phyloP scores from a whole-genome alignment of 73 alveolate genomes.

The Paramecium primaurelia region DNA sequence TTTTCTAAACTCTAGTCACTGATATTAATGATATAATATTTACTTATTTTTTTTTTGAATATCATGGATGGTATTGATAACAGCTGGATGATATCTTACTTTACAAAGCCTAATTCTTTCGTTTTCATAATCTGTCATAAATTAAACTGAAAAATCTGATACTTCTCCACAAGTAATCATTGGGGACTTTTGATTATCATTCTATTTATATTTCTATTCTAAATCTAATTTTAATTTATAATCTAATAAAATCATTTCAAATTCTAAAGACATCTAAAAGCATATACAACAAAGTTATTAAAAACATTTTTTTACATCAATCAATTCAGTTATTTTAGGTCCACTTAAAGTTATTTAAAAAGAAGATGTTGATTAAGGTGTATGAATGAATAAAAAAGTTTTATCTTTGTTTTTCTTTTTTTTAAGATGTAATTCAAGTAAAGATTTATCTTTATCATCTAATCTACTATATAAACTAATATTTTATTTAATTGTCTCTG shows the following conservation, averaged over 20 bases:
- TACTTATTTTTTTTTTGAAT: background rate
- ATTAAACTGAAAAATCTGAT: background rate
- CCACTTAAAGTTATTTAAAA: conserved; percentile 12
- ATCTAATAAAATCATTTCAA: background rate
- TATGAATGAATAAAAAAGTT: background rate
- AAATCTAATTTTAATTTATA: background rate
- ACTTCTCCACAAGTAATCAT: conserved; percentile 7
- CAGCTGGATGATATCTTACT: background rate
- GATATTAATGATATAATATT: background rate
- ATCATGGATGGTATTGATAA: background rate
- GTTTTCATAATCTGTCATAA: background rate
- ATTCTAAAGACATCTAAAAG: conserved; percentile 1
- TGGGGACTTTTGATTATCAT: background rate
- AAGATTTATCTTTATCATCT: background rate
- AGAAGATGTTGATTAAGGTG: background rate
- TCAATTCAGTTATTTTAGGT: conserved; percentile 9
- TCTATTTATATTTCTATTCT: background rate
- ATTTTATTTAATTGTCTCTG: background rate
- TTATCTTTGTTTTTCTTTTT: background rate
- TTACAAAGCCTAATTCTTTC: background rate
- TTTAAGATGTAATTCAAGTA: background rate
- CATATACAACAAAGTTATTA: background rate
- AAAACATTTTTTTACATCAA: background rate
- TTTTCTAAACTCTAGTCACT: background rate
- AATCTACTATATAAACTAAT: background rate